Evolutionary conservation across 2,329 filamentous ascomycete genomes (phyloP).

Genomic region (Colletotrichum gloeosporioides): DNA sequence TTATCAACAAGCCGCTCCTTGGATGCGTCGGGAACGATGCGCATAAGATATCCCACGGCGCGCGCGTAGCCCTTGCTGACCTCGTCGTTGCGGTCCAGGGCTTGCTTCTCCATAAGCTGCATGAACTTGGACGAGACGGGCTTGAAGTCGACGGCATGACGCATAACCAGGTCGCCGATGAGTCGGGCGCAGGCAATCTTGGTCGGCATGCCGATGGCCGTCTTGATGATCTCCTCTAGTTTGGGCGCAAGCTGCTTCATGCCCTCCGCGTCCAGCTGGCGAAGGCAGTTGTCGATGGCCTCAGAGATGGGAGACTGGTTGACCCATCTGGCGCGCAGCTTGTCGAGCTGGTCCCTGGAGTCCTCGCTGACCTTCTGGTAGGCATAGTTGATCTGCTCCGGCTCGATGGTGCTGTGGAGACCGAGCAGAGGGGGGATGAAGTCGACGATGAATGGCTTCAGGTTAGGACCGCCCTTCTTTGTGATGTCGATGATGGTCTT

Average conservation of each 20-base stretch:
- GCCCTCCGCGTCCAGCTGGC: conserved; percentile 78
- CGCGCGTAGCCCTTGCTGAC: conserved; percentile 89
- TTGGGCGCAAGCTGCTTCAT: conserved; percentile 76
- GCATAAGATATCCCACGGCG: conserved; percentile 84
- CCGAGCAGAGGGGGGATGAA: conserved; percentile 83
- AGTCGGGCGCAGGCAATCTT: conserved; percentile 92
- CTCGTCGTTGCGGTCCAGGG: conserved; percentile 91
- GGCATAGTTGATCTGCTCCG: conserved; percentile 88
- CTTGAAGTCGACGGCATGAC: conserved; percentile 76
- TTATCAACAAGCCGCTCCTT: conserved; percentile 57
- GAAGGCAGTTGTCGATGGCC: conserved; percentile 87
- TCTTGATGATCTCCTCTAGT: conserved; percentile 82
- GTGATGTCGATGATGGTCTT: conserved; percentile 85
- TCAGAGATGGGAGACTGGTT: conserved; percentile 90
- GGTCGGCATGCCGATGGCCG: conserved; percentile 87
- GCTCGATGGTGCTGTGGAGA: conserved; percentile 86
- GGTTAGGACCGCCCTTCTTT: conserved; percentile 81
- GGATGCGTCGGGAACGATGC: conserved; percentile 54
- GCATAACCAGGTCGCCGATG: conserved; percentile 82
- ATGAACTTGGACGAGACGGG: conserved; percentile 80
- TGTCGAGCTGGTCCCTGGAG: conserved; percentile 89
- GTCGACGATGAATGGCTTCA: conserved; percentile 81
- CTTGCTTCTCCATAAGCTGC: conserved; percentile 77
- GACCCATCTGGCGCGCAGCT: conserved; percentile 80
- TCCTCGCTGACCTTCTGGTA: conserved; percentile 89